A percentile compares a stretch with the other conserved stretches of the same genome.
Evolutionary conservation across 2,329 filamentous ascomycete genomes (phyloP).

Genomic region (Zasmidium cellare): DNA sequence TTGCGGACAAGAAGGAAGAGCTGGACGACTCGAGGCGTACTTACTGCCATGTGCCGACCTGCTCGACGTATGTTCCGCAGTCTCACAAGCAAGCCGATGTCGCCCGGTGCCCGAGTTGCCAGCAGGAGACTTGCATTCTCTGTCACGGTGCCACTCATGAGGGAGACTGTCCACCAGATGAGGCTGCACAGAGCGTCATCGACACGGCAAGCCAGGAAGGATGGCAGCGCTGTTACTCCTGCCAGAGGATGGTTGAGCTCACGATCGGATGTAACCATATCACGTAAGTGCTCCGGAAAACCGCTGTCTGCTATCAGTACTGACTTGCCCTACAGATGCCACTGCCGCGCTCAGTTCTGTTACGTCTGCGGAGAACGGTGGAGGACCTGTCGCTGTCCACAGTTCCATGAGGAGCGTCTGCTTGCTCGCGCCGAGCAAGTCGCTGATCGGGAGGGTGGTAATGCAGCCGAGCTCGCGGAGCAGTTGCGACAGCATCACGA

Average conservation of each 20-base stretch:
- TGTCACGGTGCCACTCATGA: conserved; percentile 6
- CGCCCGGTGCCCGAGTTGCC: conserved; percentile 3
- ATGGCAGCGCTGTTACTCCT: conserved; percentile 10
- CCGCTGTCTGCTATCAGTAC: no score
- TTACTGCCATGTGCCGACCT: conserved; percentile 14
- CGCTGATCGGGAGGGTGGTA: no score
- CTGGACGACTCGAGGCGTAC: conserved; percentile 9
- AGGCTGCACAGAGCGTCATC: conserved; percentile 1
- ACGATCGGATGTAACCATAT: conserved; percentile 16
- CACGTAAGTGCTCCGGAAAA: conserved; percentile 5
- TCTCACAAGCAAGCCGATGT: no score
- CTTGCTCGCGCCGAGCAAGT: no score
- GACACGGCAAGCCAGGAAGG: conserved; percentile 2
- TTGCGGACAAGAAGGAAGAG: conserved; percentile 12
- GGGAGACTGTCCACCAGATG: conserved; percentile 6
- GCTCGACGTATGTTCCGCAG: conserved; percentile 10
- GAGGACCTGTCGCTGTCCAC: conserved; percentile 8
- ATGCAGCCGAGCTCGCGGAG: no score
- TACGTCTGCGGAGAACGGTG: conserved; percentile 10
- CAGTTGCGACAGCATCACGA: no score
- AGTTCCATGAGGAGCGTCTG: no score
- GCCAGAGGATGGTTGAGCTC: conserved; percentile 6
- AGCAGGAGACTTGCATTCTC: conserved; percentile 1
- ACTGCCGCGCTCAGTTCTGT: conserved; percentile 16
- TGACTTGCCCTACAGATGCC: conserved; percentile 6